A percentile compares a stretch with the other conserved stretches of the same genome.
Evolutionary conservation across 1,284 basidiomycete species (phyloP).

Genomic region (Cryptococcus wingfieldii): DNA sequence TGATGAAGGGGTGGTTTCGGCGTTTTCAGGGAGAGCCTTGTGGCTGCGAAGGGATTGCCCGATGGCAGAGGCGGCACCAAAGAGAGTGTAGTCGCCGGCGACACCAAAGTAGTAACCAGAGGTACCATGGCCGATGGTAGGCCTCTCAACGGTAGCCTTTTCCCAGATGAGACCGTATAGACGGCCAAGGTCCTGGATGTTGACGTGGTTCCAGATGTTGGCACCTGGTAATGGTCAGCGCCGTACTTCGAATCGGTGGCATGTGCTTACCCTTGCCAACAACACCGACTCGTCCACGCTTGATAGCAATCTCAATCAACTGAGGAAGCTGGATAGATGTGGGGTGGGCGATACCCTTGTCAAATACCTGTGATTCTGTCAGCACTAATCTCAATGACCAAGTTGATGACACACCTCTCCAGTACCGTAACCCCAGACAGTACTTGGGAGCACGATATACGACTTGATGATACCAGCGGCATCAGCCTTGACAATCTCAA

Average conservation of each 20-base stretch:
- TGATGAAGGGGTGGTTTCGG: slow-evolving; percentile 29
- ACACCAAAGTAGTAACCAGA: slow-evolving; percentile 46
- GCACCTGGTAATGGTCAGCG: slow-evolving; percentile 16
- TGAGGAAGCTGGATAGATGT: slow-evolving; percentile 40
- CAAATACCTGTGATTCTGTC: slow-evolving; percentile 14
- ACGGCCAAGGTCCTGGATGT: slow-evolving; percentile 28
- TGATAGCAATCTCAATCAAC: slow-evolving; percentile 39
- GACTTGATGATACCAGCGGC: slow-evolving; percentile 34
- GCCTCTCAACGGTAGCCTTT: slow-evolving; percentile 12
- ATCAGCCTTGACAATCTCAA: slow-evolving; percentile 43
- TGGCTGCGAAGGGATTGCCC: slow-evolving; percentile 33
- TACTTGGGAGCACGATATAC: slow-evolving; percentile 48
- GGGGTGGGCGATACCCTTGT: slow-evolving; percentile 38
- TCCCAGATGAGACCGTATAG: slow-evolving; percentile 35
- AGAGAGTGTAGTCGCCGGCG: slow-evolving; percentile 43
- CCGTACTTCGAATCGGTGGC: neutral
- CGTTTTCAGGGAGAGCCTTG: slow-evolving; percentile 13
- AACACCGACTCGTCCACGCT: slow-evolving; percentile 39
- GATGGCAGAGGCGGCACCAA: slow-evolving; percentile 33
- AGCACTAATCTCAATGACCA: too few relatives aligned
- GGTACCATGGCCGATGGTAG: slow-evolving; percentile 36
- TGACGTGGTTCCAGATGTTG: slow-evolving; percentile 38
- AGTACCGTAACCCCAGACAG: slow-evolving; percentile 45
- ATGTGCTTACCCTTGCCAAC: slow-evolving; percentile 43
- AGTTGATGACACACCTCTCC: slow-evolving; percentile 12